These are phyloP conservation scores for Scheffersomyces coipomensis DNA, from an alignment of 805 yeast genomes.

Conservation along the genomic window DNA sequence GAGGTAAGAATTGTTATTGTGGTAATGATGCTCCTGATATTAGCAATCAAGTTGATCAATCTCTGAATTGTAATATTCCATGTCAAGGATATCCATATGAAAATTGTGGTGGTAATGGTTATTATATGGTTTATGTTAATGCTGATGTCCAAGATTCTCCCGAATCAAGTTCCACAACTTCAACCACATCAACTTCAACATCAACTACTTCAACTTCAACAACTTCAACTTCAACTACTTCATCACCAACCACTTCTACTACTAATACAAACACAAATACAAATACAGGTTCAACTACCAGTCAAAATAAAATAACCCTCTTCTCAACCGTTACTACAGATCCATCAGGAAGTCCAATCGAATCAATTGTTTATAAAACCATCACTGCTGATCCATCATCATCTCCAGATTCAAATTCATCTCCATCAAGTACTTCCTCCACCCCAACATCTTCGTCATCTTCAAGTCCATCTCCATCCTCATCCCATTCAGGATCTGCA, in stretches of 20 bases:
- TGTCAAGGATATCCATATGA: slow-evolving; percentile 39
- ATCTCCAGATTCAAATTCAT: slow-evolving; percentile 8
- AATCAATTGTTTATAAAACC: slow-evolving; percentile 9
- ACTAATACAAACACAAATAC: slow-evolving; percentile 1
- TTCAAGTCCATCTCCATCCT: slow-evolving; percentile 10
- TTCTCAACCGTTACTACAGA: slow-evolving; percentile 15
- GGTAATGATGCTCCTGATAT: slow-evolving; percentile 33
- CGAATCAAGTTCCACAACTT: slow-evolving; percentile 6
- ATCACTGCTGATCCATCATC: slow-evolving; percentile 5
- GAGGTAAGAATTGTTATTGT: slow-evolving; percentile 40
- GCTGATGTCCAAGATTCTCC: slow-evolving; percentile 15
- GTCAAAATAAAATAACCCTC: slow-evolving; percentile 12
- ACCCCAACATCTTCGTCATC: slow-evolving; percentile 11
- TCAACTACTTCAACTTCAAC: slow-evolving; percentile 9
- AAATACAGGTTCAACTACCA: slow-evolving; percentile 10
- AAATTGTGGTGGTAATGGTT: slow-evolving; percentile 38
- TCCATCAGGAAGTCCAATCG: slow-evolving; percentile 4
- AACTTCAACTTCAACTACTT: slow-evolving; percentile 10
- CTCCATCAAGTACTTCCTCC: slow-evolving; percentile 8
- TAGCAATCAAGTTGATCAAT: slow-evolving; percentile 20
- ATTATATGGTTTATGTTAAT: slow-evolving; percentile 29
- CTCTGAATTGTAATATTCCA: slow-evolving; percentile 22
- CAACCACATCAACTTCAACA: slow-evolving; percentile 7
- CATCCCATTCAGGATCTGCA: slow-evolving; percentile 6
- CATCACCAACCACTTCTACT: slow-evolving; percentile 4